Evolutionary conservation across 495 filamentous ascomycete genomes (phyloP), one percentile per base, ranked within the genome.

Genomic region (Podospora fimiseda): DNA sequence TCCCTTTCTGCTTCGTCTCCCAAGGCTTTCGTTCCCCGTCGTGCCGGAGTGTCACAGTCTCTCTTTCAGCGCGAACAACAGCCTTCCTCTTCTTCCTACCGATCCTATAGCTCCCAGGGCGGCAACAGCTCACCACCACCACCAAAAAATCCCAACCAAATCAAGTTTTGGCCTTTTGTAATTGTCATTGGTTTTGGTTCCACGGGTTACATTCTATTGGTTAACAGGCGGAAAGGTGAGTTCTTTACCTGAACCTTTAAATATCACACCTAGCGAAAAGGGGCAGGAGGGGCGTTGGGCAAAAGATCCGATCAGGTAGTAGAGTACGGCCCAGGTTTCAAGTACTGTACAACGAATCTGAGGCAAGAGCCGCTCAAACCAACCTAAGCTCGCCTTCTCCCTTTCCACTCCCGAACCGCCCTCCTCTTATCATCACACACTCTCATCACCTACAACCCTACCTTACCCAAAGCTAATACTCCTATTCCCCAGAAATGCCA

Each of bases 81-180:
- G 19, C 11, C 47, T 33, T 27, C 54, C 9, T 56, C 39, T 30
- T 57, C 61, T 33, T 58, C 58, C 22, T 69, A 73, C 58, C 70
- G 67, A 64, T 56, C 54, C 13, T 47, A 47, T 15, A 36, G 53
- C 18, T 52, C 54, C 19, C 51, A 57, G 19, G 13, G 40, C 1
- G 40, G 39, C 8, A 43, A 41, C 27, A 45, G 20, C 13, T 27
- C 56, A 14, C 45, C 52, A 2, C 61, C 56, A 16, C 59, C 59
- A 19, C 57, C 48, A 20, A 57, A 55, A 6, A 65, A 61, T 23
- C 67, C 63, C 24, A 60, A 63, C 52, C 43, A 61, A 23, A 58
- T 76, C 59, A 75, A 74, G 58, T 74, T 75, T 60, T 75, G 74
- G 74, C 74, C 74, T 14, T 78, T 81, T 38, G 5, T 76, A 9